These are phyloP conservation scores for Curvularia verruculosa DNA, from an alignment of 2,329 filamentous ascomycete species.

Conservation along the genomic window DNA sequence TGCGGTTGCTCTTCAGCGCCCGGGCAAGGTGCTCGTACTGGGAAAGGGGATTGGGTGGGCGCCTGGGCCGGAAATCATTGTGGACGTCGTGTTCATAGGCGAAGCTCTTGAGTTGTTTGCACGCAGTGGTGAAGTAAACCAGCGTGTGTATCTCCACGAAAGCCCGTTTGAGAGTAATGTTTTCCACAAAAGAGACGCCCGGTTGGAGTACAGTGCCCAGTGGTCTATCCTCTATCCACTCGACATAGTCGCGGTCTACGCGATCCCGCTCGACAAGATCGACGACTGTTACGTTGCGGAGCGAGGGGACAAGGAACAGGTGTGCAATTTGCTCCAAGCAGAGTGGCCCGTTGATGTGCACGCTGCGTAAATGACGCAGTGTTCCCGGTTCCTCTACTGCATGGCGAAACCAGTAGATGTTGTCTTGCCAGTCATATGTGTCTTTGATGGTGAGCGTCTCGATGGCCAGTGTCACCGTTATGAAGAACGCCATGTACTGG, in stretches of 20 bases:
- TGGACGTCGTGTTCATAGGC: constrained; percentile 11
- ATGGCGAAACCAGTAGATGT: constrained; percentile 6
- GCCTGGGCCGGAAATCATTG: constrained; percentile 3
- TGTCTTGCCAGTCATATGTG: constrained; percentile 1
- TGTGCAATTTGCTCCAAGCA: constrained; percentile 10
- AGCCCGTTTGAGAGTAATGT: constrained; percentile 11
- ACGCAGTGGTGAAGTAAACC: constrained; percentile 6
- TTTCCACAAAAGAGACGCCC: constrained; percentile 1
- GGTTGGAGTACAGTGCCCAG: constrained; percentile 5
- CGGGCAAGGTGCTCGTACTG: constrained; percentile 1
- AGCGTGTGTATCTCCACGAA: constrained; percentile 4
- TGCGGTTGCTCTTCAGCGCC: neutral
- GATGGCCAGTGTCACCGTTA: constrained; percentile 5
- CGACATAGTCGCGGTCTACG: neutral
- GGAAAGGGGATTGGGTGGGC: neutral
- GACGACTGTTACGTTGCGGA: neutral
- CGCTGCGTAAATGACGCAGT: neutral
- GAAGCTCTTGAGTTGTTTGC: constrained; percentile 8
- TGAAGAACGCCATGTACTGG: constrained; percentile 6
- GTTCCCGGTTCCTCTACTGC: neutral
- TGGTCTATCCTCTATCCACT: constrained; percentile 8
- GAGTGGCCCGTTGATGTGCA: constrained; percentile 10
- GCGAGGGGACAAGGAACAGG: constrained; percentile 11
- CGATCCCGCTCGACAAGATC: constrained; percentile 5
- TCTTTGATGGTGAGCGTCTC: constrained; percentile 8